phyloP scores from a whole-genome alignment of 2,329 filamentous ascomycete genomes.

The Lecanicillium sp. region DNA sequence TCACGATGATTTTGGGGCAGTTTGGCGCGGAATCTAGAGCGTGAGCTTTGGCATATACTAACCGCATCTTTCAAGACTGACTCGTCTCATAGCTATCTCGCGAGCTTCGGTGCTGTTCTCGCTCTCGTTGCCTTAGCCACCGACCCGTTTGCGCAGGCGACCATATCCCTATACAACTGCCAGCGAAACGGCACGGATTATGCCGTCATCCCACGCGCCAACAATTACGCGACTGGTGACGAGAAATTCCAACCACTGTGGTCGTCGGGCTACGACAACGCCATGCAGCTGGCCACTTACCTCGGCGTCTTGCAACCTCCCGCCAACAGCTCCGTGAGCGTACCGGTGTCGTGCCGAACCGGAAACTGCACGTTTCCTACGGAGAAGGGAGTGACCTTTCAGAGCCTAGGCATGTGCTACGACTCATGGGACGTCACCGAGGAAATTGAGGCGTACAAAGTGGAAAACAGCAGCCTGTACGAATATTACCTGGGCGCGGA shows the following conservation, averaged over 20 bases:
- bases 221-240: not conserved
- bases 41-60: not conserved
- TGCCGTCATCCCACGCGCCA: conserved; percentile 7
- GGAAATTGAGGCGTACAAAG: not conserved
- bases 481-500: not conserved
- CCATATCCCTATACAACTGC: conserved; percentile 1
- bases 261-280: too few species aligned
- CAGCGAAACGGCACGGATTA: not conserved
- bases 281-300: conserved; percentile 4
- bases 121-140: not conserved
- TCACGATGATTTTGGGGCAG: conserved; percentile 2
- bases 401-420: not conserved
- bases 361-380: conserved; percentile 10
- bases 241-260: too few species aligned
- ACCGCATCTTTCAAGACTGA: not conserved
- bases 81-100: not conserved
- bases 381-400: not conserved
- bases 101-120: conserved; percentile 3
- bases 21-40: not conserved
- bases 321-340: not conserved
- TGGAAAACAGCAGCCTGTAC: not conserved
- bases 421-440: conserved; percentile 4
- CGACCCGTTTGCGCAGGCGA: conserved; percentile 8
- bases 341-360: not conserved
- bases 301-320: conserved; percentile 1